Evolutionary conservation across 495 filamentous ascomycete genomes (phyloP), one percentile per base, ranked within the genome.

Genomic region (Penicillium angulare): DNA sequence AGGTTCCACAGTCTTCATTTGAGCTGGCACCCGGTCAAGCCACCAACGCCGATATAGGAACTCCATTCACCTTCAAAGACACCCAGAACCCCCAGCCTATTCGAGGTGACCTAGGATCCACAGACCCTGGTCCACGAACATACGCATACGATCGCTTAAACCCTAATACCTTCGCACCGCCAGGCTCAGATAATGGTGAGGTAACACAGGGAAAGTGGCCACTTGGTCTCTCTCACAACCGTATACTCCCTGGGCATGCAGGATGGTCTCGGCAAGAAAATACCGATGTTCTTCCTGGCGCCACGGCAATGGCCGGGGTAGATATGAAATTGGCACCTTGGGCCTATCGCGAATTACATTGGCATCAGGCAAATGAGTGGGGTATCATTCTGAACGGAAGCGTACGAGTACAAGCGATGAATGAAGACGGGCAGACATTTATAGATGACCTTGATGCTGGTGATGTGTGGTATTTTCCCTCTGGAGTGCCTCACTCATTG

Each of bases 211-310:
- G 35, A 3, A 49, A 49, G n/a, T 49, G 47, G 47, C 47, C 47
- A 3, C 36, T 49, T 5, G 47, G 47, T 15, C 47, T 49, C 7
- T 49, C 47, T 0, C 47, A 49, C 22, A 49, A 49, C 21, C 47
- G 47, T 7, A 49, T 49, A 18, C 47, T 49, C 4, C 36, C 47
- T n/a, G 47, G 47, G 3, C 23, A 34, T 27, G 36, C 47, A 20
- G 47, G 47, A 2, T 49, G 47, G 47, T 49, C 47, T 13, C 35
- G 47, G 24, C 36, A 49, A 26, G 36, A 49, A 33, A 49, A 49
- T 13, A 40, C 39, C 16, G 20, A 42, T 5, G 24, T 29, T 41
- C 47, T 49, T 9, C 36, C 47, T 16, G 15, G 17, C 3, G 47
- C 47, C 13, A 49, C 47, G 6, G 24, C 24, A 3, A 49, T 49